A percentile compares a stretch with the other conserved stretches of the same genome.
Conservation (phyloP, 2,329 filamentous ascomycete species). For the Colletotrichum plurivorum region DNA sequence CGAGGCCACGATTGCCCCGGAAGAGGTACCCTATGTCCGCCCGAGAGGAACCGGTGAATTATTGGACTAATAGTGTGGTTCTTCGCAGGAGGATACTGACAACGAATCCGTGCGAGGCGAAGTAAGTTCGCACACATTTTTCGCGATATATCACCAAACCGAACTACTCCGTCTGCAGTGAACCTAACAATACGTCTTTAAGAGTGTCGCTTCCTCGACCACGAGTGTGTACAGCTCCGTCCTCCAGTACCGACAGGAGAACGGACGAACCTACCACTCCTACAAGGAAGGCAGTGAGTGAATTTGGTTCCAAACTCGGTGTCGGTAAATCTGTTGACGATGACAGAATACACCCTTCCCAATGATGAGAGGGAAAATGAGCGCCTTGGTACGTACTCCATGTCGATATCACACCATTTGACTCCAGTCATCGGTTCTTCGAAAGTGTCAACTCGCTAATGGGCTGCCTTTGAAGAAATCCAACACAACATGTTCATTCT, state of each 20-base stretch:
- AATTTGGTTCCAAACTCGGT: background rate
- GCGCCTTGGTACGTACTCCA: conserved; percentile 31
- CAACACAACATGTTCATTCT: conserved; percentile 47
- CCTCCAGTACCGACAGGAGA: conserved; percentile 51
- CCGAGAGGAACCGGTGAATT: too few species aligned
- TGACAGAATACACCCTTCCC: conserved; percentile 43
- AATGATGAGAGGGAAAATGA: conserved; percentile 47
- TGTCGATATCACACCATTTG: too few species aligned
- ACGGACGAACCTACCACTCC: conserved; percentile 55
- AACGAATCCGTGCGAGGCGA: background rate
- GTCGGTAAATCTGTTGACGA: background rate
- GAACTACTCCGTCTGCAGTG: too few species aligned
- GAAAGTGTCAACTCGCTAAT: background rate
- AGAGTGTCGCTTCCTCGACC: conserved; percentile 4
- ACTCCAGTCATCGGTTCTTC: too few species aligned
- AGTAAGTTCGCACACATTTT: background rate
- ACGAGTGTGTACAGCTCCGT: conserved; percentile 2
- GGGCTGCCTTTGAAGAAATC: conserved; percentile 39
- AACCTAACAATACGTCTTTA: background rate
- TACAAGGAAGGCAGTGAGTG: conserved; percentile 46
- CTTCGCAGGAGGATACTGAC: background rate
- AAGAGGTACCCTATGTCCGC: background rate
- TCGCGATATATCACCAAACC: too few species aligned
- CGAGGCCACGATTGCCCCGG: background rate
- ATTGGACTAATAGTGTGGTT: too few species aligned